These are phyloP conservation scores for Nicotiana obtusifolia DNA, from an alignment of 257 asterid genomes.

Conservation along the genomic window DNA sequence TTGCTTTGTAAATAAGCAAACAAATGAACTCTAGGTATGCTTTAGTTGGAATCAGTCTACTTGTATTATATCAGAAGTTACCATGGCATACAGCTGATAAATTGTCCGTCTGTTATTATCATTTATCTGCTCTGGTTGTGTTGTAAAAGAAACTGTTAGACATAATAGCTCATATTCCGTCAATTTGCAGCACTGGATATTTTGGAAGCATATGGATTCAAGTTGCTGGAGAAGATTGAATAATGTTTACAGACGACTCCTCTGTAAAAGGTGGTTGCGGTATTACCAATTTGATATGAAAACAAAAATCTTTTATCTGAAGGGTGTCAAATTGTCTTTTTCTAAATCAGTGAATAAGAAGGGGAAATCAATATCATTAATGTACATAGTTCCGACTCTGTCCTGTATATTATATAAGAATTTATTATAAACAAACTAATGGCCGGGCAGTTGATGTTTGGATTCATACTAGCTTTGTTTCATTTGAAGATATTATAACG, in stretches of 20 bases:
- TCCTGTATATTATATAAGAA: background rate
- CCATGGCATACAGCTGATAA: background rate
- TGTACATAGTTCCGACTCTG: background rate
- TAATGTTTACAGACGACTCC: conserved; percentile 23
- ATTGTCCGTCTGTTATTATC: background rate
- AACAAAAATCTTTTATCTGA: background rate
- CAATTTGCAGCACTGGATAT: conserved; percentile 62
- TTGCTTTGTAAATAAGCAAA: too few relatives aligned
- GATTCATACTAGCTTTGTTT: too few relatives aligned
- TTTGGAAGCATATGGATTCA: conserved; percentile 74
- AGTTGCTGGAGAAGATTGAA: conserved; percentile 64
- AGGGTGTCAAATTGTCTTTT: background rate
- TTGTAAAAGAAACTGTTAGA: background rate
- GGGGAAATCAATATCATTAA: too few relatives aligned
- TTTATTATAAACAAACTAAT: too few relatives aligned
- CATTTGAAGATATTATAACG: too few relatives aligned
- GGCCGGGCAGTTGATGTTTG: too few relatives aligned
- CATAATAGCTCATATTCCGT: background rate
- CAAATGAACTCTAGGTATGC: background rate
- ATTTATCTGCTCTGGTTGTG: background rate
- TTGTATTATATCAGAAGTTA: background rate
- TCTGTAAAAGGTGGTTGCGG: too few relatives aligned
- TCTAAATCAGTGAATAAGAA: background rate
- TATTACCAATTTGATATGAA: background rate
- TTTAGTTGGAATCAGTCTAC: background rate